These are phyloP conservation scores for Scheffersomyces illinoinensis DNA, from an alignment of 1,139 yeast genomes.

Conservation along the genomic window DNA sequence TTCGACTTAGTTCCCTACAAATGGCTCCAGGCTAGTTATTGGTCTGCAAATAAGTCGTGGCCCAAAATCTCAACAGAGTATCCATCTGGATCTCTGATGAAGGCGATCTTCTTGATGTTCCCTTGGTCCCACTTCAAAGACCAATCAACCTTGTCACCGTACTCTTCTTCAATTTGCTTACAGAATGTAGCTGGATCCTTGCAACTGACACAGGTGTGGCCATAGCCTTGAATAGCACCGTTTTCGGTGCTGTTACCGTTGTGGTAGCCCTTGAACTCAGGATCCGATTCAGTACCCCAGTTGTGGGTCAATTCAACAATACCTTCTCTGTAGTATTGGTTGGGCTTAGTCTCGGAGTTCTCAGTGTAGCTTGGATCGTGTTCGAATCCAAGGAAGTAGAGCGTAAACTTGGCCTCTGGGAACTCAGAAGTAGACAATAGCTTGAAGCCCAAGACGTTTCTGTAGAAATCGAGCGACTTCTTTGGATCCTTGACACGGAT, in stretches of 20 bases:
- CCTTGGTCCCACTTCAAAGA: conserved; percentile 60
- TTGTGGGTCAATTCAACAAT: conserved; percentile 88
- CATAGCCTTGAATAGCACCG: conserved; percentile 76
- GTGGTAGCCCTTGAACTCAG: conserved; percentile 70
- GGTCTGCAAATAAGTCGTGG: conserved; percentile 16
- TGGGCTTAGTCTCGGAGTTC: conserved; percentile 28
- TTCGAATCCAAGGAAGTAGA: conserved; percentile 81
- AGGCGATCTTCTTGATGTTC: conserved; percentile 56
- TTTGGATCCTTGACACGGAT: conserved; percentile 85
- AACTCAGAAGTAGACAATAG: conserved; percentile 56
- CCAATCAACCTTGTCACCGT: conserved; percentile 38
- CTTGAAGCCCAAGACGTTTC: conserved; percentile 77
- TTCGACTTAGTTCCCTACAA: not conserved
- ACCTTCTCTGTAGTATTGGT: conserved; percentile 55
- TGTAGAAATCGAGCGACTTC: conserved; percentile 74
- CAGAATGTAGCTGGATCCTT: conserved; percentile 62
- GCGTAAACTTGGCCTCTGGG: conserved; percentile 74
- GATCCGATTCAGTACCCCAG: conserved; percentile 89
- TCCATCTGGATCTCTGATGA: conserved; percentile 89
- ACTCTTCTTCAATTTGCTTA: conserved; percentile 46
- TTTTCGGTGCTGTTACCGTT: conserved; percentile 65
- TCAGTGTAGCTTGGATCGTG: conserved; percentile 37
- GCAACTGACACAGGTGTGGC: conserved; percentile 80
- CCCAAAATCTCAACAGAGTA: conserved; percentile 74
- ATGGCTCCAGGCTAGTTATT: not conserved